Percentiles rank a stretch among this genome's conserved stretches.
phyloP scores from a whole-genome alignment of 768 basidiomycete species.

The Crucibulum laeve region DNA sequence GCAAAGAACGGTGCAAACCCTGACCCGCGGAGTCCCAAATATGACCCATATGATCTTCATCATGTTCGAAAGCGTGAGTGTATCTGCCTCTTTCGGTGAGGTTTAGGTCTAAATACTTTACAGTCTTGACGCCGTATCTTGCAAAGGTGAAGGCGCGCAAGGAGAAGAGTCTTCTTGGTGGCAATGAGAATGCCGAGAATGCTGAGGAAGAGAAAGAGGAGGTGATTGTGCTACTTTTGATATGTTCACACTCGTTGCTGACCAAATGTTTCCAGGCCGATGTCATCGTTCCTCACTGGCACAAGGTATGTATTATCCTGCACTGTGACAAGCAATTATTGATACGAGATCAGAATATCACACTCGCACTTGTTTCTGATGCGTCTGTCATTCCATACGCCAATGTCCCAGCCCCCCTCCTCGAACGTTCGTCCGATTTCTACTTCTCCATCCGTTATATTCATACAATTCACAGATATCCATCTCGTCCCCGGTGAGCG shows the following conservation, averaged over 20 bases:
- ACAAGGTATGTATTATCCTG: constrained; percentile 42
- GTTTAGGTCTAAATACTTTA: neutral
- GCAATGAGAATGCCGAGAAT: constrained; percentile 32
- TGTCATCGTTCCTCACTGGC: constrained; percentile 81
- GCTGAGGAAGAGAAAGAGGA: constrained; percentile 47
- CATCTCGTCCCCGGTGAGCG: constrained; percentile 54
- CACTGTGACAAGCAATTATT: neutral
- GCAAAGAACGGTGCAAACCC: constrained; percentile 62
- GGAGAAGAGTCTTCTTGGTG: constrained; percentile 73
- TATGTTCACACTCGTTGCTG: constrained; percentile 1
- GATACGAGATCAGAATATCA: constrained; percentile 65
- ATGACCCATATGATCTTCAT: constrained; percentile 54
- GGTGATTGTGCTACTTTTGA: constrained; percentile 3
- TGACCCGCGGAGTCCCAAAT: constrained; percentile 52
- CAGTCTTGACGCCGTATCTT: constrained; percentile 86
- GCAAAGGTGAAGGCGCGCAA: constrained; percentile 70
- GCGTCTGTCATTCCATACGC: constrained; percentile 45
- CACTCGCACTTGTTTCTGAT: constrained; percentile 81
- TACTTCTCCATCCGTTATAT: constrained; percentile 5
- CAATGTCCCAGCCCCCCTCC: constrained; percentile 54
- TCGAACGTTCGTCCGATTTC: constrained; percentile 41
- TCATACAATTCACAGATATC: constrained; percentile 44
- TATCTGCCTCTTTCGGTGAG: constrained; percentile 2
- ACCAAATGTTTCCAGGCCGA: constrained; percentile 33
- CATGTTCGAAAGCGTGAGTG: constrained; percentile 71